Evolutionary conservation across 495 filamentous ascomycete genomes (phyloP), one percentile per base, ranked within the genome.

Genomic region (Apiosordaria backusii): DNA sequence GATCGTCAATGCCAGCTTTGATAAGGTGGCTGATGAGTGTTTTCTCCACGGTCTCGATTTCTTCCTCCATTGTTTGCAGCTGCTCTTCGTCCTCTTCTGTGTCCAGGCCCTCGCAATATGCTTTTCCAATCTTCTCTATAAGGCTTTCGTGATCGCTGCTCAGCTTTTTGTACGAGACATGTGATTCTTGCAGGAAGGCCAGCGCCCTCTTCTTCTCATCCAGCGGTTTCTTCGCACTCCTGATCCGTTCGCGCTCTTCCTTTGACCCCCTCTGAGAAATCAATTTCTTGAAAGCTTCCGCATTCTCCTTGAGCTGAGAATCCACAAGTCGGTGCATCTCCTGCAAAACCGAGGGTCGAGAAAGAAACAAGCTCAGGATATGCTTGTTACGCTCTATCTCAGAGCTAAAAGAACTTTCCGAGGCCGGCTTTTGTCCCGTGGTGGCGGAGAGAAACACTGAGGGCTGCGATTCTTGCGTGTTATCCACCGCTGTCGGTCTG

Each of bases 81-180:
- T 70, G 72, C 4, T 59, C 64, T 62, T 83, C 80, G 7, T 80
- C 76, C 15, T 77, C 74, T 4, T 72, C 68, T 4, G 71, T 81
- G 57, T 83, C 78, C 4, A 75, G 27, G 15, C 74, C 74, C 5
- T 79, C 69, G 19, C 68, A 72, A 66, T 80, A 83, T 1, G 76
- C 76, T 24, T 77, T 68, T 2, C 62, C 69, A 26, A 83, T 74
- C 22, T 75, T 70, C 18, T 70, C 62, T n/a, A 79, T 68, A 2
- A 82, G 67, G 0, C 71, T 64, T 15, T 80, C 72, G n/a, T 71
- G 74, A 64, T 78, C 72, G 9, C 55, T 59, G 26, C 60, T 67
- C 23, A 81, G 58, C 3, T 76, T 68, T 27, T 74, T 67, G 54
- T 75, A 77, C 15, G 50, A 64, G 21, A 71, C 65, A 60, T 74